Evolutionary conservation across 176 grass and related monocot species (phyloP).

Genomic region (Bolboschoenus planiculmis): DNA sequence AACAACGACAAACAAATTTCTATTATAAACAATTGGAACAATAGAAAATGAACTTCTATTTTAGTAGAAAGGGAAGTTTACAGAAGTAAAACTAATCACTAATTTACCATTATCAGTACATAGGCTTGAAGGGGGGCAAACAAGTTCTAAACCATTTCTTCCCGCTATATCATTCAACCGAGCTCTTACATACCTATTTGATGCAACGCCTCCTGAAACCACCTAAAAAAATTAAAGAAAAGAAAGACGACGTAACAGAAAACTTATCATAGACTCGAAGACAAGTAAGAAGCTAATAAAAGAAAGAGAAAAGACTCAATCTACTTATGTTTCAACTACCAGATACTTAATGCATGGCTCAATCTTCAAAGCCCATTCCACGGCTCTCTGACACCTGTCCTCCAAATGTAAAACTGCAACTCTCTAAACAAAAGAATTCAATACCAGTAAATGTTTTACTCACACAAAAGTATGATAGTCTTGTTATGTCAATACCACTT

Average conservation of each 20-base stretch:
- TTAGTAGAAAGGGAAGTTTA: constrained; percentile 7
- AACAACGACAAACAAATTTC: neutral
- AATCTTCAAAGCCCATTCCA: constrained; percentile 96
- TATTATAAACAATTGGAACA: neutral
- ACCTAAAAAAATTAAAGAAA: constrained; percentile 45
- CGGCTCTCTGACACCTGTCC: constrained; percentile 87
- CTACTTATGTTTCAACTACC: constrained; percentile 47
- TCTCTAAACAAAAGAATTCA: constrained; percentile 38
- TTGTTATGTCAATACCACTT: neutral
- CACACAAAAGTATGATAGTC: neutral
- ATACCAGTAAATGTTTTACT: neutral
- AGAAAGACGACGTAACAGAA: neutral
- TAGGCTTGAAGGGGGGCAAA: constrained; percentile 79
- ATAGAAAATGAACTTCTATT: neutral
- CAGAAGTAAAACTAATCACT: neutral
- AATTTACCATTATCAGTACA: constrained; percentile 92
- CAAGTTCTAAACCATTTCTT: constrained; percentile 54
- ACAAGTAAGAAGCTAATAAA: neutral
- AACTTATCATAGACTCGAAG: neutral
- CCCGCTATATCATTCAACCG: constrained; percentile 50
- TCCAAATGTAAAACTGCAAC: constrained; percentile 97
- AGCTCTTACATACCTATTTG: constrained; percentile 73
- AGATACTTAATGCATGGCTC: constrained; percentile 85
- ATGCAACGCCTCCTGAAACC: constrained; percentile 95
- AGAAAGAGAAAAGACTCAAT: constrained; percentile 8